A percentile compares a stretch with the other conserved stretches of the same genome.
Conservation (phyloP, 2,329 filamentous ascomycete genomes). For the Boeremia exigua region DNA sequence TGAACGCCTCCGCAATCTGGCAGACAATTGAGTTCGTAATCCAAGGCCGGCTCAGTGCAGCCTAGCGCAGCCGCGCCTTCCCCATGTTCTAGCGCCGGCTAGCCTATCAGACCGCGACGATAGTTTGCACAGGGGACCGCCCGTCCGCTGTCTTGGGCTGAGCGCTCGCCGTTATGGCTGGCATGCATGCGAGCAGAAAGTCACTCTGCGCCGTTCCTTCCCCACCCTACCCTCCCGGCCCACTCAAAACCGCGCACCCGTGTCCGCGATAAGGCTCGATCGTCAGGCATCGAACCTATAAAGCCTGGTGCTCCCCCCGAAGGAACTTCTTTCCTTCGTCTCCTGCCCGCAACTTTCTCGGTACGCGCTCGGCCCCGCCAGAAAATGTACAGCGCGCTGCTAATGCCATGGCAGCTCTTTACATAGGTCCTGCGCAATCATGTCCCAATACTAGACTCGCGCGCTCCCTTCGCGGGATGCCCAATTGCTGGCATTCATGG, state of each 20-base stretch:
- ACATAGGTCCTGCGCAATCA: conserved; percentile 22
- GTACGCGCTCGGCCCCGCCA: conserved; percentile 39
- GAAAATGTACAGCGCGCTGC: conserved; percentile 24
- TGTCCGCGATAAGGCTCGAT: conserved; percentile 20
- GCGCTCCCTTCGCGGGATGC: conserved; percentile 43
- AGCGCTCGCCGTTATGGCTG: conserved; percentile 1
- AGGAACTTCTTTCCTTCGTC: conserved; percentile 22
- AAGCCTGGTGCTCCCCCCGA: conserved; percentile 23
- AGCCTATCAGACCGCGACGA: conserved; percentile 12
- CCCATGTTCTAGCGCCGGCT: conserved; percentile 4
- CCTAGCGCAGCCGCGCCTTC: conserved; percentile 15
- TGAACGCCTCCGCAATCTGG: background rate
- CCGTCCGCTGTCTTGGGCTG: conserved; percentile 1
- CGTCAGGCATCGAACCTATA: conserved; percentile 18
- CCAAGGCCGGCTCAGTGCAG: conserved; percentile 3
- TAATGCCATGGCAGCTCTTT: conserved; percentile 33
- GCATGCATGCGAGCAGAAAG: conserved; percentile 25
- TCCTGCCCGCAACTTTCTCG: conserved; percentile 30
- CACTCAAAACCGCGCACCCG: conserved; percentile 15
- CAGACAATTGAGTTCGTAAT: conserved; percentile 1
- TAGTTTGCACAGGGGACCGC: conserved; percentile 10
- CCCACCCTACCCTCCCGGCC: conserved; percentile 22
- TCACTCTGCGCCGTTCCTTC: conserved; percentile 7
- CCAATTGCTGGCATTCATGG: conserved; percentile 42
- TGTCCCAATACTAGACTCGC: conserved; percentile 38